Base-by-base conservation (phyloP, 2,329 filamentous ascomycete genomes). In the Tolypocladium cylindrosporum region DNA sequence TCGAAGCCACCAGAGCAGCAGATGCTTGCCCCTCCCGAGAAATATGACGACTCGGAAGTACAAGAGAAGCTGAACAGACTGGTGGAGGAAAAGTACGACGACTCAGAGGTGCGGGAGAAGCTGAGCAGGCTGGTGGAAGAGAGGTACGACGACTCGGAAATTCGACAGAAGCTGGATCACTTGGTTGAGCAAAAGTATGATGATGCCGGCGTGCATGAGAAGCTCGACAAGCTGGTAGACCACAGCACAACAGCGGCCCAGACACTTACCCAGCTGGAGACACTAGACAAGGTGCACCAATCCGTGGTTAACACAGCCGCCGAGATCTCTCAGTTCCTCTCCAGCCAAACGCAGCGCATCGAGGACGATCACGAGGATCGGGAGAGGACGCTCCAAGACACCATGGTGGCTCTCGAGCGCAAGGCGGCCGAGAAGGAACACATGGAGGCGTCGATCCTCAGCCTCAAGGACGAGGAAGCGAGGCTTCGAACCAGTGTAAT, bases 211-310 rank as follows among this genome's bases (percentile, higher is more conserved):
- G 67, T 74, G 2, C 70, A 72, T 16, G 69, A 73, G 58, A 76
- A 76, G 61, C 71, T 76, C 10, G 71, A 75, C 57, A 71, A 67
- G 59, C 65, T 88, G 4, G 77, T 91, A 45, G 82, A 82, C 55
- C 84, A 89, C 67, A 84, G 82, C 39, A 79, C 84, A 34, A 80
- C 83, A 24, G 82, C 89, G 0, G 82, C 82, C 55, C 86, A 90
- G 67, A 85, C 89, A 1, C 83, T 90, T 41, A 79, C 81, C 6
- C 90, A 92, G 64, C 82, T 97, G 52, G 87, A 89, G 61, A 89
- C 90, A 31, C 81, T 99, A 6, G 91, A 97, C 64, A 84, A 91
- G 70, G 94, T 97, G 55, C 91, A 97, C 67, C 82, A 89, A 62
- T 89, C 96, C 64, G 91, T 99, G 58, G 84, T 90, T 69, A 81